phyloP scores from a whole-genome alignment of 495 filamentous ascomycete genomes.

The Penicillium cataractarum region DNA sequence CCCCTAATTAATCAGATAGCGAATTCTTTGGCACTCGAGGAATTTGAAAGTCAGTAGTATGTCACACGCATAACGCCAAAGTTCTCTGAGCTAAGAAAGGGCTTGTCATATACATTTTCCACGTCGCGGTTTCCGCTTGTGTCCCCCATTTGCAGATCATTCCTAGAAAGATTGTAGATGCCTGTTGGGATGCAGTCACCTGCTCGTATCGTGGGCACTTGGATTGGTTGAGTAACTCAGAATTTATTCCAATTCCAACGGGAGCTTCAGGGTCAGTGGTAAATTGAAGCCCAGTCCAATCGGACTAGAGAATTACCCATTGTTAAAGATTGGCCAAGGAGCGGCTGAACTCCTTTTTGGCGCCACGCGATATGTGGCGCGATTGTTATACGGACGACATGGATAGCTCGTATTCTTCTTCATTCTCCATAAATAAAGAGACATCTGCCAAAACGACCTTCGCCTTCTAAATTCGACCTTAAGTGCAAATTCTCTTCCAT shows the following conservation, averaged over 20 bases:
- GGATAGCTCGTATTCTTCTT: not conserved
- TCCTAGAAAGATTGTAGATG: not conserved
- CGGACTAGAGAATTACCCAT: not conserved
- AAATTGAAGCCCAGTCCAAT: not conserved
- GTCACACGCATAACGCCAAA: no score
- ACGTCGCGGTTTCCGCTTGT: not conserved
- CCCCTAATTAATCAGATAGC: not conserved
- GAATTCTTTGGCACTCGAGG: no score
- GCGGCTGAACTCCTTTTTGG: not conserved
- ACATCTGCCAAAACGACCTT: not conserved
- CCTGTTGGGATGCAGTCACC: not conserved
- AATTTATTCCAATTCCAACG: not conserved
- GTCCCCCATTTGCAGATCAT: conserved; percentile 1
- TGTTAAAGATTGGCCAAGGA: not conserved
- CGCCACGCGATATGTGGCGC: not conserved
- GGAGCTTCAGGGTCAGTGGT: not conserved
- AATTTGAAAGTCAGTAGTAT: not conserved
- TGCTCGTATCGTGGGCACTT: not conserved
- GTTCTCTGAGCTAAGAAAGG: no score
- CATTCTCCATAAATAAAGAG: not conserved
- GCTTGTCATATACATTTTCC: not conserved
- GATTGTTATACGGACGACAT: not conserved
- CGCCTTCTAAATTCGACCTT: not conserved
- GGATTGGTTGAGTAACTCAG: conserved; percentile 3
- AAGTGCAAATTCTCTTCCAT: no score